These are phyloP conservation scores for Agrocybe pediades DNA, from an alignment of 768 basidiomycete genomes.

Conservation along the genomic window DNA sequence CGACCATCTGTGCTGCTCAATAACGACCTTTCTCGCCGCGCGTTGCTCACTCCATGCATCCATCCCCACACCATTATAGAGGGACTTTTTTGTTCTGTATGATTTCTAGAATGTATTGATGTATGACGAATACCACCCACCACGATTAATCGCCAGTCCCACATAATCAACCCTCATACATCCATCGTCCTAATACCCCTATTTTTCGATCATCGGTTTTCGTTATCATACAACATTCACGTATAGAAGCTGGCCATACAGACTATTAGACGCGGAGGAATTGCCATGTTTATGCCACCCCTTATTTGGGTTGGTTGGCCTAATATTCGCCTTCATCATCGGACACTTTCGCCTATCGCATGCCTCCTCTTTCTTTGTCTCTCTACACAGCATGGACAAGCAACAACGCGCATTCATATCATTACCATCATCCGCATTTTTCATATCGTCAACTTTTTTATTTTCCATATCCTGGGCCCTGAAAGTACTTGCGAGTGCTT, in stretches of 20 bases:
- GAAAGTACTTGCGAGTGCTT: constrained; percentile 3
- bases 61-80: constrained; percentile 14
- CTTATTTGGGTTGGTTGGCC: constrained; percentile 18
- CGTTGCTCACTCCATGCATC: constrained; percentile 16
- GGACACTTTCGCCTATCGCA: constrained; percentile 3
- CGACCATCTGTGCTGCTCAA: constrained; percentile 23
- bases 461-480: constrained; percentile 1
- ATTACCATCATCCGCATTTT: constrained; percentile 1
- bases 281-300: constrained; percentile 15
- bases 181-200: constrained; percentile 13
- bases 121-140: constrained; percentile 22
- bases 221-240: constrained; percentile 20
- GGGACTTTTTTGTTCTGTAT: constrained; percentile 18
- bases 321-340: not conserved
- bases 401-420: constrained; percentile 3
- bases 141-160: constrained; percentile 16
- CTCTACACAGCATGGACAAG: constrained; percentile 12
- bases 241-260: constrained; percentile 20
- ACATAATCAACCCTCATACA: constrained; percentile 1
- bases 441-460: constrained; percentile 5
- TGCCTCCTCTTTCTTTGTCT: constrained; percentile 8
- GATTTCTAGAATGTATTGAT: constrained; percentile 27
- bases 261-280: constrained; percentile 20
- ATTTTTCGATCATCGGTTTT: constrained; percentile 15
- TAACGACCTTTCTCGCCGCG: constrained; percentile 14